A percentile compares a stretch with the other conserved stretches of the same genome.
phyloP scores from a whole-genome alignment of 2,329 filamentous ascomycete genomes.

The Didymella sp. region DNA sequence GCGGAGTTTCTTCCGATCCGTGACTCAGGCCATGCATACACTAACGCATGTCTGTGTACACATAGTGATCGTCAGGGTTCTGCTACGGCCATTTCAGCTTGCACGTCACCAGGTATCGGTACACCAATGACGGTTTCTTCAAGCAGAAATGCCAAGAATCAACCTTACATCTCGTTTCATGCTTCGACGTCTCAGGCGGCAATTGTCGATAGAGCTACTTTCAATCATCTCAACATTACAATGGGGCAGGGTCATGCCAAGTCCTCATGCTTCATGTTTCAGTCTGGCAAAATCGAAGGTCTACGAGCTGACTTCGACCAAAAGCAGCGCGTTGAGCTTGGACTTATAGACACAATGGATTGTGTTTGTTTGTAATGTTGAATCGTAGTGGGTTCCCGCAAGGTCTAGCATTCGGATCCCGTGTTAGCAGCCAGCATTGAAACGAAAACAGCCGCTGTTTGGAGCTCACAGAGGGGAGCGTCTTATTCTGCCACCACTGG shows the following conservation, averaged over 20 bases:
- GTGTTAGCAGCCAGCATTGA: neutral
- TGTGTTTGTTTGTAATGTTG: neutral
- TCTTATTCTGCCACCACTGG: neutral
- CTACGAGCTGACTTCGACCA: neutral
- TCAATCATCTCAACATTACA: neutral
- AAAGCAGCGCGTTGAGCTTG: neutral
- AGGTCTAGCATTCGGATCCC: neutral
- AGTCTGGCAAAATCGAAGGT: neutral
- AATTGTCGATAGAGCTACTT: neutral
- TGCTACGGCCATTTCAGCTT: neutral
- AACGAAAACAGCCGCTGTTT: neutral
- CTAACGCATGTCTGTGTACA: neutral
- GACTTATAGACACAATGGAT: too few species aligned
- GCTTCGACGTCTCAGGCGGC: neutral
- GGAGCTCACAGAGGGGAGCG: neutral
- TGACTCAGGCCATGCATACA: conserved; percentile 5
- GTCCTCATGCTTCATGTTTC: neutral
- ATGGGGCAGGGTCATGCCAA: neutral
- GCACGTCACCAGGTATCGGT: neutral
- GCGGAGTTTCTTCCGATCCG: neutral
- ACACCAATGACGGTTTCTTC: neutral
- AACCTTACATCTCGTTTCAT: too few species aligned
- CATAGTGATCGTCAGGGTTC: neutral
- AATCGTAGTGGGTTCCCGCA: neutral
- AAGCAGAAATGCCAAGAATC: neutral